Evolutionary conservation across 345 rosid species (phyloP).

Genomic region (Kandelia obovata): DNA sequence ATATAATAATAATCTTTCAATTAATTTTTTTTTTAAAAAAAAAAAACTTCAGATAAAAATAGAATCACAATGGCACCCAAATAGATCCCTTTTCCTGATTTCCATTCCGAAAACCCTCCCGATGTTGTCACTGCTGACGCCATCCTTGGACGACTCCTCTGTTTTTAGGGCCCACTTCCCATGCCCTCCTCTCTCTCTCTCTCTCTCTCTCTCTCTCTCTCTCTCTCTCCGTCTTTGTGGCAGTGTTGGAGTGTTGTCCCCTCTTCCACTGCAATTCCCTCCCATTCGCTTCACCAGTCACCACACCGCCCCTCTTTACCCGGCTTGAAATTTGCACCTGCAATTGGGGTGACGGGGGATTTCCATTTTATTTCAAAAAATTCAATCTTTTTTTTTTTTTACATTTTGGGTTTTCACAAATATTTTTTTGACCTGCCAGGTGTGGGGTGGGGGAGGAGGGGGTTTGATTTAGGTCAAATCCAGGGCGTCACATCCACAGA

Average conservation of each 20-base stretch:
- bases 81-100: conserved; percentile 24
- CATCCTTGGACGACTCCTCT: conserved; percentile 9
- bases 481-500: conserved; percentile 44
- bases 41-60: conserved; percentile 38
- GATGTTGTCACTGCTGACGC: conserved; percentile 4
- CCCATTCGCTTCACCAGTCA: background rate
- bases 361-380: background rate
- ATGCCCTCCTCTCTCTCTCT: background rate
- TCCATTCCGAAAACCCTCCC: background rate
- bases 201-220: too few relatives aligned
- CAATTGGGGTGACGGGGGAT: background rate
- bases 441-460: conserved; percentile 1
- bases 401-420: background rate
- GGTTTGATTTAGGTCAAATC: conserved; percentile 31
- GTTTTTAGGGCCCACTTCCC: background rate
- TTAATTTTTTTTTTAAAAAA: background rate
- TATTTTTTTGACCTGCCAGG: conserved; percentile 7
- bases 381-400: background rate
- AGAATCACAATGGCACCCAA: conserved; percentile 41
- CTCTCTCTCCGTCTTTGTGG: background rate
- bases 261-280: background rate
- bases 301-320: background rate
- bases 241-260: too few relatives aligned
- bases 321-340: conserved; percentile 22
- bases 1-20: too few relatives aligned